Conservation (phyloP, 2,329 filamentous ascomycete species). For the Arthrinium puccinioides region DNA sequence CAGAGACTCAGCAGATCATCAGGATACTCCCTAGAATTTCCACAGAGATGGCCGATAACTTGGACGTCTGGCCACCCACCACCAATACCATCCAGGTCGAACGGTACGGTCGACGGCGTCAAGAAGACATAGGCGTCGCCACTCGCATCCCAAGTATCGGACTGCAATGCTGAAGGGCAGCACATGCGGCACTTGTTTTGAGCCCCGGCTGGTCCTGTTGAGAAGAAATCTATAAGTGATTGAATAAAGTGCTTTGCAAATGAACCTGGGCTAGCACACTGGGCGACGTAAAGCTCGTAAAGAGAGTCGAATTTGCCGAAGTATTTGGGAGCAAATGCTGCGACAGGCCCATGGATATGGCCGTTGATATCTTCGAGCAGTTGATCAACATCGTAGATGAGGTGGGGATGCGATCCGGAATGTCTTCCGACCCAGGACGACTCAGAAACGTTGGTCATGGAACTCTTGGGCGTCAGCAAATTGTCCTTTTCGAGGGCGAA, state of each 20-base stretch:
- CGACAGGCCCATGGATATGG: slow-evolving; percentile 15
- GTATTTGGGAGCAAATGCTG: slow-evolving; percentile 13
- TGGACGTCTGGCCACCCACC: slow-evolving; percentile 13
- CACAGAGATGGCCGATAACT: slow-evolving; percentile 13
- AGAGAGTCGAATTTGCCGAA: slow-evolving; percentile 9
- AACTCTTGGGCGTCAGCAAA: too few relatives aligned
- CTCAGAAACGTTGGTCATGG: not conserved
- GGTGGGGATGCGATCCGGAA: not conserved
- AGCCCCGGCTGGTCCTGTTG: not conserved
- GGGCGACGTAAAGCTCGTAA: slow-evolving; percentile 4
- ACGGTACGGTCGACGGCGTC: not conserved
- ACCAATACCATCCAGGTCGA: slow-evolving; percentile 1
- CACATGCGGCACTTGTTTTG: not conserved
- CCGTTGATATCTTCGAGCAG: slow-evolving; percentile 14
- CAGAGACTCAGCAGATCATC: slow-evolving; percentile 14
- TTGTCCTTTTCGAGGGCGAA: too few relatives aligned
- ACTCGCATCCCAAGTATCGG: not conserved
- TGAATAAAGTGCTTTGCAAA: not conserved
- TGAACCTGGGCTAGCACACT: slow-evolving; percentile 4
- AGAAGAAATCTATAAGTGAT: not conserved
- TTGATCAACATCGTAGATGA: not conserved
- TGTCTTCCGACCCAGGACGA: not conserved
- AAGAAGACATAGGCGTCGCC: not conserved
- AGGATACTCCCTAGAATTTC: slow-evolving; percentile 7
- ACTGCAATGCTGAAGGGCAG: not conserved